A percentile compares a stretch with the other conserved stretches of the same genome.
Evolutionary conservation across 352 stramenopile genomes (phyloP).

Genomic region (Phytophthora uliginosa): DNA sequence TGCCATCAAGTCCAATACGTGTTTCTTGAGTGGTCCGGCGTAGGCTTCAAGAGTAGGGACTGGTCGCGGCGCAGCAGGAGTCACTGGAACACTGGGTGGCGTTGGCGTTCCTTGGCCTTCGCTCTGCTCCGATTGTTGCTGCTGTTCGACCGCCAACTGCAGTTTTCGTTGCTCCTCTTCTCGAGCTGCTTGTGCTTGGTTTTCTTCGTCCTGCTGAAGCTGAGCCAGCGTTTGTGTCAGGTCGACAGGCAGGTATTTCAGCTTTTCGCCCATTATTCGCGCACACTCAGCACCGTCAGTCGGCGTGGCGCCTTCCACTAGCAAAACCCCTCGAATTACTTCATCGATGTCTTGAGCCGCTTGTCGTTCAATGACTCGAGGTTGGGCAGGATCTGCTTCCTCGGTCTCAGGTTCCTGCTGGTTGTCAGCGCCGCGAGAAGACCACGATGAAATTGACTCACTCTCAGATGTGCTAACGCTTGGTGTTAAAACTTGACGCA

Average conservation of each 20-base stretch:
- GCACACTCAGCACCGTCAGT: slow-evolving; percentile 54
- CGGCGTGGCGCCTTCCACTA: slow-evolving; percentile 50
- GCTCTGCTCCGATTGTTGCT: slow-evolving; percentile 18
- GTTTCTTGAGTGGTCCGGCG: slow-evolving; percentile 18
- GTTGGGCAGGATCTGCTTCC: slow-evolving; percentile 14
- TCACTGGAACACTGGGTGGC: background rate
- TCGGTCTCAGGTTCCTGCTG: slow-evolving; percentile 17
- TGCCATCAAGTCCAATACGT: slow-evolving; percentile 25
- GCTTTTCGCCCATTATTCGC: slow-evolving; percentile 39
- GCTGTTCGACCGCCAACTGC: slow-evolving; percentile 10
- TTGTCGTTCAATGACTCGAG: slow-evolving; percentile 21
- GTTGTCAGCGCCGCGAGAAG: background rate
- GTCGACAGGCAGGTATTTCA: slow-evolving; percentile 62
- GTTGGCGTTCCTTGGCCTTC: slow-evolving; percentile 21
- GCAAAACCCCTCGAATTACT: slow-evolving; percentile 55
- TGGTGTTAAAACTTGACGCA: slow-evolving; percentile 36
- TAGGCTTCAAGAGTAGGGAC: slow-evolving; percentile 31
- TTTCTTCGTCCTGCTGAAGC: slow-evolving; percentile 34
- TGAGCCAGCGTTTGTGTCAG: slow-evolving; percentile 36
- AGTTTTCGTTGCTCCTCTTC: slow-evolving; percentile 24
- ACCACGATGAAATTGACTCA: background rate
- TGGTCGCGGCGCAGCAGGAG: slow-evolving; percentile 9
- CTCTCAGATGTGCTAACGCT: slow-evolving; percentile 4
- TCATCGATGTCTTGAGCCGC: slow-evolving; percentile 53
- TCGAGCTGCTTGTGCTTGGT: slow-evolving; percentile 12